Conservation (phyloP, 345 rosid species). For the Salix udensis region DNA sequence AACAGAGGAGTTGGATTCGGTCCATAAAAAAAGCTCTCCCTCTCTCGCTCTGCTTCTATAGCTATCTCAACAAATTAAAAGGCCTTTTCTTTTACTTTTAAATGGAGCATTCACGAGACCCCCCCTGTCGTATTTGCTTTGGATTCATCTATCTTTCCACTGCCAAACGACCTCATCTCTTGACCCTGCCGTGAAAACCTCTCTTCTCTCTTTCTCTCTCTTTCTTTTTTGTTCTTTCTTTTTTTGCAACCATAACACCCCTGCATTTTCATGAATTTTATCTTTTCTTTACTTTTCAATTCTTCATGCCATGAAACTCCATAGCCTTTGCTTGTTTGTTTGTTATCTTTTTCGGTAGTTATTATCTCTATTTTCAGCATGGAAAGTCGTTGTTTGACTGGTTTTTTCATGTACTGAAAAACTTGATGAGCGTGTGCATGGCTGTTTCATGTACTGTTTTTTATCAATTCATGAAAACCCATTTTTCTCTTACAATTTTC, state of each 20-base stretch:
- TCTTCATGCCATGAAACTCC: constrained; percentile 7
- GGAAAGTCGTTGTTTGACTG: constrained; percentile 11
- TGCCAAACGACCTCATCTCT: constrained; percentile 43
- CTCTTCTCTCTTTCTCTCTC: neutral
- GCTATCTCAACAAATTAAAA: neutral
- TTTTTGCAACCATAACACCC: constrained; percentile 16
- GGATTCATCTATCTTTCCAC: constrained; percentile 54
- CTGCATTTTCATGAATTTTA: constrained; percentile 13
- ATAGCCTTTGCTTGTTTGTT: neutral
- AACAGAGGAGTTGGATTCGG: constrained; percentile 21
- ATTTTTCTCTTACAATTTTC: constrained; percentile 25
- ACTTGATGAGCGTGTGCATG: constrained; percentile 7
- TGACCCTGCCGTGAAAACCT: constrained; percentile 32
- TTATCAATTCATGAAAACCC: constrained; percentile 53
- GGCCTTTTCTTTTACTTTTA: constrained; percentile 36
- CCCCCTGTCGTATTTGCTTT: constrained; percentile 62
- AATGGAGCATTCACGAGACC: constrained; percentile 79
- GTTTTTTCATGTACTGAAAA: neutral
- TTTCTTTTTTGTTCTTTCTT: constrained; percentile 17
- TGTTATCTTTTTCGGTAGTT: constrained; percentile 1
- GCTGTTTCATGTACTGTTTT: neutral
- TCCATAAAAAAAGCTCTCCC: constrained; percentile 3
- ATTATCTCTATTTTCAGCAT: neutral
- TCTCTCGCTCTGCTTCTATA: no score
- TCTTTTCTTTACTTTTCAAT: constrained; percentile 11